Percentiles rank a stretch among this genome's conserved stretches.
Conservation (phyloP, 306 rosid genomes). For the Lathyrus tuberosus region DNA sequence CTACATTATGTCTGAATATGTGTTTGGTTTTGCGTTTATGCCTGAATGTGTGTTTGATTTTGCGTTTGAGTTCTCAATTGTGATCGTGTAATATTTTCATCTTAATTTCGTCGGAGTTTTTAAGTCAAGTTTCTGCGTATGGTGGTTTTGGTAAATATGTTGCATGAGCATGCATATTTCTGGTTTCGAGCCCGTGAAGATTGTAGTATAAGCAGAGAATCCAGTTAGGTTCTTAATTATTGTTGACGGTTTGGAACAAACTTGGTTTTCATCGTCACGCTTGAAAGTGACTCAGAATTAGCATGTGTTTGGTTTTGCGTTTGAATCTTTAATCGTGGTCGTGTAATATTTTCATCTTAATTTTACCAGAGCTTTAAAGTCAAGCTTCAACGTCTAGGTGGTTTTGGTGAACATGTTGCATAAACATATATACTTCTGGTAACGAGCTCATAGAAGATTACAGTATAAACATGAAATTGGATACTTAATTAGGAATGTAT, state of each 20-base stretch:
- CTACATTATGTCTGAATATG: too few relatives aligned
- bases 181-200: too few relatives aligned
- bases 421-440: background rate
- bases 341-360: background rate
- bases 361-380: background rate
- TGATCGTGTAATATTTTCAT: background rate
- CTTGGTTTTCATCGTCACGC: background rate
- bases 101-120: background rate
- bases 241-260: background rate
- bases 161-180: too few relatives aligned
- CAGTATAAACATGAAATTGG: background rate
- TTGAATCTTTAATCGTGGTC: background rate
- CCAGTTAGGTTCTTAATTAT: background rate
- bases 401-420: background rate
- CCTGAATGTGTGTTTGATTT: too few relatives aligned
- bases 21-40: too few relatives aligned
- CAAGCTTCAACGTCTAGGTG: background rate
- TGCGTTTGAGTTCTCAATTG: background rate
- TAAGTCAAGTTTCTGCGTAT: background rate
- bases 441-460: background rate
- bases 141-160: too few relatives aligned
- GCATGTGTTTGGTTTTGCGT: background rate
- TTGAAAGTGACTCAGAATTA: background rate
- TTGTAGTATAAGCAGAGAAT: too few relatives aligned
- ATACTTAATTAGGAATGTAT: background rate